These are phyloP conservation scores for Cryptococcus depauperatus DNA, from an alignment of 1,284 basidiomycete species.

Conservation along the genomic window DNA sequence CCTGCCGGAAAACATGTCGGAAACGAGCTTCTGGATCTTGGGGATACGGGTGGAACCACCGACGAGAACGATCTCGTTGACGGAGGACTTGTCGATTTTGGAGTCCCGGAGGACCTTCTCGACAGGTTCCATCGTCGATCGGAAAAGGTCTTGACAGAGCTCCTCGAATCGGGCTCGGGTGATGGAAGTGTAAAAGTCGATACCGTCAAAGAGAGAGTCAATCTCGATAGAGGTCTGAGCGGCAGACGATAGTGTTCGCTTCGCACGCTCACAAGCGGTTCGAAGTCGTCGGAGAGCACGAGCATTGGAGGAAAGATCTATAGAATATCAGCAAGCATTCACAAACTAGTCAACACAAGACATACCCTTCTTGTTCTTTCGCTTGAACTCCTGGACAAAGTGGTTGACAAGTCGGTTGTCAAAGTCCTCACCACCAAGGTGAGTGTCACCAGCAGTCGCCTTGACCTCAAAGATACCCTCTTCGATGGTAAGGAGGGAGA, in stretches of 20 bases:
- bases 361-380: constrained; percentile 71
- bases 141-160: constrained; percentile 95
- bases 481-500: constrained; percentile 93
- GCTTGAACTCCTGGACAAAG: constrained; percentile 97
- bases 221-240: constrained; percentile 97
- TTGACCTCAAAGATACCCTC: constrained; percentile 99
- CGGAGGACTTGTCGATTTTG: constrained; percentile 94
- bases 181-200: constrained; percentile 97
- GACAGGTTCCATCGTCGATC: constrained; percentile 90
- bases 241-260: constrained; percentile 94
- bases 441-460: constrained; percentile 97
- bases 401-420: constrained; percentile 97
- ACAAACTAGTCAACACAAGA: not conserved
- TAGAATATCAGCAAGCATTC: not conserved
- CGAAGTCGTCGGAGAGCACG: constrained; percentile 96
- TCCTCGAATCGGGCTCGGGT: constrained; percentile 99
- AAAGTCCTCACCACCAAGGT: constrained; percentile 98
- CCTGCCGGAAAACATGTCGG: constrained; percentile 98
- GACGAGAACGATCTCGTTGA: constrained; percentile 93
- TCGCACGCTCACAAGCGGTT: constrained; percentile 96
- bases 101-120: constrained; percentile 98
- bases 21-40: constrained; percentile 93
- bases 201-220: constrained; percentile 94
- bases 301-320: constrained; percentile 77
- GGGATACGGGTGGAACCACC: constrained; percentile 99